These are phyloP conservation scores for Epithemia pelagica DNA, from an alignment of 108 stramenopile species.

Conservation along the genomic window DNA sequence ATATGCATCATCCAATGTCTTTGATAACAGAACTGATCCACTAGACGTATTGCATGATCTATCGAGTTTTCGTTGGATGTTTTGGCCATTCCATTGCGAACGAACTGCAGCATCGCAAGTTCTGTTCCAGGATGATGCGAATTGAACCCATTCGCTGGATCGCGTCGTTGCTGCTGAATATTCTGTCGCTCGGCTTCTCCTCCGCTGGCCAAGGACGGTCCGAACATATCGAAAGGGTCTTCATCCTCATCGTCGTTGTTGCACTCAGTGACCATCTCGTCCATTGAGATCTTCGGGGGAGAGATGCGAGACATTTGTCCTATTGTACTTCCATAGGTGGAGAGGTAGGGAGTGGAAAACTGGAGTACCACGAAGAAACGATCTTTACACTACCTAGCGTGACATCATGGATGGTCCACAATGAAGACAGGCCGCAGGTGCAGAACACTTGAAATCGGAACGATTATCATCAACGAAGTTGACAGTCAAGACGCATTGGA, in stretches of 20 bases:
- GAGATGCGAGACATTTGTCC: background rate
- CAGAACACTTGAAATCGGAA: no score
- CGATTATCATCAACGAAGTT: no score
- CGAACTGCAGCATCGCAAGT: conserved; percentile 46
- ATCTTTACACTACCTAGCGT: no score
- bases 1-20: conserved; percentile 94
- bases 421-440: no score
- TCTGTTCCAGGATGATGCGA: conserved; percentile 59
- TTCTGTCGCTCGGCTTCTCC: no score
- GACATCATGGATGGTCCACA: no score
- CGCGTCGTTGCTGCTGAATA: conserved; percentile 14
- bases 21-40: conserved; percentile 66
- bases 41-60: conserved; percentile 30
- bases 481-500: no score
- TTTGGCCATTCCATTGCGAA: conserved; percentile 27
- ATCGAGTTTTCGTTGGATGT: background rate
- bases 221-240: background rate
- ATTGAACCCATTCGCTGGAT: conserved; percentile 44
- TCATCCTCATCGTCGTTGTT: background rate
- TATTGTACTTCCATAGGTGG: no score
- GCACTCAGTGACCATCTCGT: background rate
- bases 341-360: no score
- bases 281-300: background rate
- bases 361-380: no score
- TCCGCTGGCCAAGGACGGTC: background rate